Base-by-base conservation (phyloP, 306 rosid species). In the Mimosa bimucronata region DNA sequence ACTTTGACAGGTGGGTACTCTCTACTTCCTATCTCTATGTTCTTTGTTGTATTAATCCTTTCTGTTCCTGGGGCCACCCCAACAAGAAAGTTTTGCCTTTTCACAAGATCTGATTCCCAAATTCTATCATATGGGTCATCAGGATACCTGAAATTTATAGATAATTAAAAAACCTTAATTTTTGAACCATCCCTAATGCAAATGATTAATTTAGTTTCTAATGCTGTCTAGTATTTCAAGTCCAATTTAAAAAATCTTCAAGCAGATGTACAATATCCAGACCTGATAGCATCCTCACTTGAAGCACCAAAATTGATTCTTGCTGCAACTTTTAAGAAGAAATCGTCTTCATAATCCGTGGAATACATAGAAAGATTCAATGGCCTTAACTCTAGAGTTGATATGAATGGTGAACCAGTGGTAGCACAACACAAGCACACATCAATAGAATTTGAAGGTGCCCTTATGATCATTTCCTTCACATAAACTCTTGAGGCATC, bases 101-200 rank as follows among this genome's bases (percentile, higher is more conserved):
- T 95, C 46, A 89, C 87, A 53, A 92, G 94, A 85, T 95, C 98
- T 0, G 97, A 95, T 70, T 88, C 96, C 98, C 99, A 95, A 84
- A 95, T 89, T 89, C 99, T 93, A 83, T 95, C 98, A 87, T 90
- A 95, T 1, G 98, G 99, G 66, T 95, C 99, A 86, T 95, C 98
- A 44, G 99, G 98, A 87, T 92, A 93, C 94, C 99, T 92, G 90
- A 83, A 44, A 72, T 69, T 42, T 44, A 44, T 2, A 42, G 6
- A 6, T 6, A 6, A 25, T 5, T 23, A 41, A 25, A 69, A 25
- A 21, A 68, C 7, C 65, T 1, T 9, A 69, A 78, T 2, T 34
- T 34, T 2, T 34, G 5, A 77, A 74, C 21, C 15, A 75, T 28
- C 19, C 41, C 30, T 73, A 46, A 25, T 42, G 74, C 73, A 79